Conservation (phyloP, 2,329 filamentous ascomycete genomes). For the Alternaria triticimaculans region DNA sequence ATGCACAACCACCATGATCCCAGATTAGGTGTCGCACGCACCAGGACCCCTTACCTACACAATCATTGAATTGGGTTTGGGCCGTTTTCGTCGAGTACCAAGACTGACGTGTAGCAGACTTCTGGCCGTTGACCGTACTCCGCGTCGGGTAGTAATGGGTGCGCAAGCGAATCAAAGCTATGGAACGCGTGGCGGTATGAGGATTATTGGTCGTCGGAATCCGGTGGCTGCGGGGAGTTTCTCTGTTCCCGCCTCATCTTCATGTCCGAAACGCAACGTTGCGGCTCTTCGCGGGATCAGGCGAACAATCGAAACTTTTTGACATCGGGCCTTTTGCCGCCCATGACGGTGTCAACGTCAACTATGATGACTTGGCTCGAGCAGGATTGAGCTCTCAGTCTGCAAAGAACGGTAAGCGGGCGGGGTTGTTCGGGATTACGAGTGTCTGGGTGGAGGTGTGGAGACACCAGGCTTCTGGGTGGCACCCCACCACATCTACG, state of each 20-base stretch:
- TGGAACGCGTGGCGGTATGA: conserved; percentile 18
- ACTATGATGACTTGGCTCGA: not conserved
- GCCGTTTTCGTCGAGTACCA: not conserved
- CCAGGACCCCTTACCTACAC: conserved; percentile 17
- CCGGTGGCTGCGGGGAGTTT: conserved; percentile 24
- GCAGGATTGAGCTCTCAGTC: not conserved
- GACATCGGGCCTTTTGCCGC: not conserved
- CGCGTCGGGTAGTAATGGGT: conserved; percentile 26
- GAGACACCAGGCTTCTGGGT: not conserved
- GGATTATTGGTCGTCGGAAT: conserved; percentile 23
- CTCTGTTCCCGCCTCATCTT: conserved; percentile 26
- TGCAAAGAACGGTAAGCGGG: not conserved
- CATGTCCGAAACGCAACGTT: conserved; percentile 30
- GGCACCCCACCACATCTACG: not conserved
- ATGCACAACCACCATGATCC: conserved; percentile 13
- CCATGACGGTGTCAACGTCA: not conserved
- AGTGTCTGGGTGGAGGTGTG: not conserved
- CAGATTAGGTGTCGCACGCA: conserved; percentile 11
- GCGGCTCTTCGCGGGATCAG: conserved; percentile 1
- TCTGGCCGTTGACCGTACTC: conserved; percentile 11
- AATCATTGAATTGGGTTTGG: conserved; percentile 5
- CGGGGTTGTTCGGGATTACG: not conserved
- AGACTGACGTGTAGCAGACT: conserved; percentile 20
- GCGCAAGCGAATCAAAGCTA: conserved; percentile 29
- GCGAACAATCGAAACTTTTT: not conserved